These are phyloP conservation scores for Globisporangium yorkense DNA, from an alignment of 352 stramenopile genomes.

Conservation along the genomic window DNA sequence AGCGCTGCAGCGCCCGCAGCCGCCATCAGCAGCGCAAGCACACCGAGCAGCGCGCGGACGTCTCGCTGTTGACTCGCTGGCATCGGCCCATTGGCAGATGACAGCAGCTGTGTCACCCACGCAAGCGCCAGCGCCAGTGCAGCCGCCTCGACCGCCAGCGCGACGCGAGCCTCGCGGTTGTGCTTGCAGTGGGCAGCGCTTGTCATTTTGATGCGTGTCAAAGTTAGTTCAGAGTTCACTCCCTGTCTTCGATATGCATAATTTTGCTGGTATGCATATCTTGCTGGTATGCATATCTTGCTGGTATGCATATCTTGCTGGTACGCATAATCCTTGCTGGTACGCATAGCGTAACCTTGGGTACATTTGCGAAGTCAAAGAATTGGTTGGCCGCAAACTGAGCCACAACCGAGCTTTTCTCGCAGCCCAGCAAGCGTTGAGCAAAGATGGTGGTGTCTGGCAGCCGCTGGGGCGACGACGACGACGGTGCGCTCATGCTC, in stretches of 20 bases:
- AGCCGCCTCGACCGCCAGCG: conserved; percentile 8
- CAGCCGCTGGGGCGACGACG: conserved; percentile 73
- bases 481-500: conserved; percentile 33
- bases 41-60: neutral
- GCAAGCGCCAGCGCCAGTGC: conserved; percentile 2
- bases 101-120: conserved; percentile 4
- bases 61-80: no score
- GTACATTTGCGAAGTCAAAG: neutral
- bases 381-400: neutral
- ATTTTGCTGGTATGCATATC: no score
- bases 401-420: neutral
- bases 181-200: neutral
- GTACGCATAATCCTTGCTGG: no score
- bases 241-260: neutral
- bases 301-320: no score
- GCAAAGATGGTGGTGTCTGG: conserved; percentile 58
- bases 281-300: no score
- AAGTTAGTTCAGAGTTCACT: neutral
- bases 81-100: neutral
- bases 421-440: conserved; percentile 4
- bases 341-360: no score
- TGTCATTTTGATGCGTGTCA: neutral
- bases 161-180: neutral
- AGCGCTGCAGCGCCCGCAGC: neutral
- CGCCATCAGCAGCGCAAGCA: conserved; percentile 4